These are phyloP conservation scores for Globisporangium abappressorium DNA, from an alignment of 352 stramenopile species.

Conservation along the genomic window DNA sequence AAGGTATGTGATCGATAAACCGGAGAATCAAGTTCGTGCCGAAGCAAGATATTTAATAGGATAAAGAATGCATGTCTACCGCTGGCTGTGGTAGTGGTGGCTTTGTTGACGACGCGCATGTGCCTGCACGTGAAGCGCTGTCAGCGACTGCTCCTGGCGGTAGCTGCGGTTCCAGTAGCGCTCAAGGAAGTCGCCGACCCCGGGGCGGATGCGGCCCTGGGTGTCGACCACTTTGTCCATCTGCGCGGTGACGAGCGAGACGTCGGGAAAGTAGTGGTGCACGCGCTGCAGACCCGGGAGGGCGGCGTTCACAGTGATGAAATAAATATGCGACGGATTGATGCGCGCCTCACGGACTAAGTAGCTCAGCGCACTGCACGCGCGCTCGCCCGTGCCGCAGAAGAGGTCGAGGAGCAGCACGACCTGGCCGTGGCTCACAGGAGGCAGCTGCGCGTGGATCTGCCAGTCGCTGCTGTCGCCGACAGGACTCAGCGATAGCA, in stretches of 20 bases:
- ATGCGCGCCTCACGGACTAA: slow-evolving; percentile 32
- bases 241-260: slow-evolving; percentile 39
- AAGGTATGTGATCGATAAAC: neutral
- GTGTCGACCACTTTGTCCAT: slow-evolving; percentile 45
- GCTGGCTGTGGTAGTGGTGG: slow-evolving; percentile 9
- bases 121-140: neutral
- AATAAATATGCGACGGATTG: slow-evolving; percentile 43
- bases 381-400: slow-evolving; percentile 42
- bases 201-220: slow-evolving; percentile 30
- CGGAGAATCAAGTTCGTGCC: neutral
- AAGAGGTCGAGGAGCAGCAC: slow-evolving; percentile 41
- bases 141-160: slow-evolving; percentile 1
- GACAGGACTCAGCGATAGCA: slow-evolving; percentile 10
- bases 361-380: slow-evolving; percentile 36
- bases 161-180: slow-evolving; percentile 36
- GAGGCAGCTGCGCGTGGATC: slow-evolving; percentile 29
- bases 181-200: slow-evolving; percentile 37
- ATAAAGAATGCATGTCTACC: neutral
- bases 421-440: slow-evolving; percentile 22
- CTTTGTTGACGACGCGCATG: neutral
- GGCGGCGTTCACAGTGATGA: slow-evolving; percentile 46
- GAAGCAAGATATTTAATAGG: neutral
- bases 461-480: slow-evolving; percentile 8
- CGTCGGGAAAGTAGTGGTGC: slow-evolving; percentile 42
- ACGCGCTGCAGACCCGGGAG: slow-evolving; percentile 40